Conservation (phyloP, 208 protist genomes). For the Zelonia costaricensis region DNA sequence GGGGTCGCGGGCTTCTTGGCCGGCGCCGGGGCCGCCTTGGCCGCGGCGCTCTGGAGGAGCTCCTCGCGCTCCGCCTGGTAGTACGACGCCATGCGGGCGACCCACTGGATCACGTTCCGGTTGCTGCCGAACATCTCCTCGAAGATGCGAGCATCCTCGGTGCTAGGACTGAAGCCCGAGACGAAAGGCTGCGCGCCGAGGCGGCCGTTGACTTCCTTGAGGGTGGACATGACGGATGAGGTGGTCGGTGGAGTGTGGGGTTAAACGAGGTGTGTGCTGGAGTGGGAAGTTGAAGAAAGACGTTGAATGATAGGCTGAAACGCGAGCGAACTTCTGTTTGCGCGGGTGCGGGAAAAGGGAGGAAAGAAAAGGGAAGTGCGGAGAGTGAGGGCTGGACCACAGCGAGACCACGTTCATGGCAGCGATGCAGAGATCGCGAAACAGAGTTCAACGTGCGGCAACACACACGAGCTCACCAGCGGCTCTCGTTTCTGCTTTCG, state of each 20-base stretch:
- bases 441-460: too few relatives aligned
- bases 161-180: conserved; percentile 72
- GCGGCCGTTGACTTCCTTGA: conserved; percentile 89
- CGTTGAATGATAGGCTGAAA: not conserved
- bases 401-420: too few relatives aligned
- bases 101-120: conserved; percentile 83
- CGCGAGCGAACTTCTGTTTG: too few relatives aligned
- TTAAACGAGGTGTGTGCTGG: too few relatives aligned
- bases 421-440: too few relatives aligned
- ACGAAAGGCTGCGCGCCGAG: conserved; percentile 84
- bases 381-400: too few relatives aligned
- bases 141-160: conserved; percentile 84
- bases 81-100: conserved; percentile 89
- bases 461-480: too few relatives aligned
- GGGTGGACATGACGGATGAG: conserved; percentile 57
- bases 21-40: conserved; percentile 29
- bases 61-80: conserved; percentile 87
- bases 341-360: too few relatives aligned
- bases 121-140: conserved; percentile 85
- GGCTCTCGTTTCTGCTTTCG: too few relatives aligned
- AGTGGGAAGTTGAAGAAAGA: too few relatives aligned
- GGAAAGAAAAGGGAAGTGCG: too few relatives aligned
- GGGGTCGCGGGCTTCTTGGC: conserved; percentile 32
- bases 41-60: conserved; percentile 32
- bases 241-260: too few relatives aligned